Percentiles rank a stretch among this genome's conserved stretches.
Evolutionary conservation across 2,329 filamentous ascomycete species (phyloP).

Genomic region (Cadophora malorum): DNA sequence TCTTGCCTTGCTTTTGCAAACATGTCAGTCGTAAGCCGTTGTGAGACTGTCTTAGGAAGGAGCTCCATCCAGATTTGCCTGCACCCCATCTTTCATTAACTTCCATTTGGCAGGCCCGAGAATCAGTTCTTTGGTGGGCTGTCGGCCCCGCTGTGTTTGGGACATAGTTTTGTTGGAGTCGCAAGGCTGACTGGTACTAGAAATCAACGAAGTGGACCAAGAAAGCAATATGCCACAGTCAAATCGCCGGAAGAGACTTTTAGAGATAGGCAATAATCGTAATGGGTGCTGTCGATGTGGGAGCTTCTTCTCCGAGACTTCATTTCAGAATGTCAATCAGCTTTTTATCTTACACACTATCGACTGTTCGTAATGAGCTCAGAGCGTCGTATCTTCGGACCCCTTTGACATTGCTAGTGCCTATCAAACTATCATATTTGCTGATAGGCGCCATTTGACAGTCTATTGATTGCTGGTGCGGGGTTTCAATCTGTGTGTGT

Average conservation of each 20-base stretch:
- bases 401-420: not conserved
- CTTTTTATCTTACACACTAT: not conserved
- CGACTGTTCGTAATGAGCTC: not conserved
- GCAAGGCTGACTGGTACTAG: not conserved
- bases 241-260: not conserved
- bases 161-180: not conserved
- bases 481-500: not conserved
- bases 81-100: slow-evolving; percentile 16
- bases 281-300: not conserved
- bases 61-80: slow-evolving; percentile 7
- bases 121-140: not conserved
- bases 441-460: not conserved
- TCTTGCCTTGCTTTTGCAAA: not conserved
- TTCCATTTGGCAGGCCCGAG: slow-evolving; percentile 1
- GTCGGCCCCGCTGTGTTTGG: not conserved
- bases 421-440: not conserved
- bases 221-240: not conserved
- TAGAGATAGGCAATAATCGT: not conserved
- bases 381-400: not conserved
- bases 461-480: not conserved
- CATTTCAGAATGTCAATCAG: not conserved
- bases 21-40: not conserved
- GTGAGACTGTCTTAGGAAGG: slow-evolving; percentile 7
- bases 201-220: not conserved
- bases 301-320: not conserved